phyloP scores from a whole-genome alignment of 2,329 filamentous ascomycete species.

The Alternaria burnsii region DNA sequence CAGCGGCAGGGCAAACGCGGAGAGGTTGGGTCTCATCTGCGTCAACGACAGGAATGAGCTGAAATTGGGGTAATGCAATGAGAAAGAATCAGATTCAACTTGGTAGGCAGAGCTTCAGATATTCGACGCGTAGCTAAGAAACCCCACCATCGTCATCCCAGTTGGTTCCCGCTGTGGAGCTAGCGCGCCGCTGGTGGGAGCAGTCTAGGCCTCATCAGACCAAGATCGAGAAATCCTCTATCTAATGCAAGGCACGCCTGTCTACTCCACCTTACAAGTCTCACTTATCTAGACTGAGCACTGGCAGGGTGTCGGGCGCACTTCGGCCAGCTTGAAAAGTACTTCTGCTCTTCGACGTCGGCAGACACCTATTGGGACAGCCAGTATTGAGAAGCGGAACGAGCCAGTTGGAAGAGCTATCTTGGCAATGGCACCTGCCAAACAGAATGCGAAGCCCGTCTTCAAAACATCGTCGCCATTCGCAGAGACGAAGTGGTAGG shows the following conservation, averaged over 20 bases:
- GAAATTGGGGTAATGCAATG: not conserved
- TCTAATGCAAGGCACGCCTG: slow-evolving; percentile 22
- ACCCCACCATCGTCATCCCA: slow-evolving; percentile 19
- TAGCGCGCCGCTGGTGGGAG: slow-evolving; percentile 14
- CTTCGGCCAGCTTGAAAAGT: slow-evolving; percentile 10
- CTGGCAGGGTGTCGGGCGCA: slow-evolving; percentile 6
- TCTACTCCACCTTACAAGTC: slow-evolving; percentile 16
- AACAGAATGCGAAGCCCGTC: slow-evolving; percentile 58
- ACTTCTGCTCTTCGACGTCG: not conserved
- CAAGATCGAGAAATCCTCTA: slow-evolving; percentile 13
- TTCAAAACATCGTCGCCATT: slow-evolving; percentile 74
- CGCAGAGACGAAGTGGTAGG: slow-evolving; percentile 67
- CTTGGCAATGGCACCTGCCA: slow-evolving; percentile 34
- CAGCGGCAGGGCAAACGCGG: slow-evolving; percentile 25
- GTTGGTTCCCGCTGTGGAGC: slow-evolving; percentile 12
- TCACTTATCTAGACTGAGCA: slow-evolving; percentile 2
- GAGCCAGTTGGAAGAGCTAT: not conserved
- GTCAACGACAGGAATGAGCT: slow-evolving; percentile 15
- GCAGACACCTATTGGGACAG: not conserved
- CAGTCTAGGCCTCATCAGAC: slow-evolving; percentile 11
- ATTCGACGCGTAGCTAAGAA: slow-evolving; percentile 8
- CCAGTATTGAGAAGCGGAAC: not conserved
- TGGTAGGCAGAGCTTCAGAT: slow-evolving; percentile 64
- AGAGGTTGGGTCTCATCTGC: slow-evolving; percentile 38
- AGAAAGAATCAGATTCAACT: not conserved